phyloP scores from a whole-genome alignment of 2,329 filamentous ascomycete species.

The Dothideomycetes sp. region DNA sequence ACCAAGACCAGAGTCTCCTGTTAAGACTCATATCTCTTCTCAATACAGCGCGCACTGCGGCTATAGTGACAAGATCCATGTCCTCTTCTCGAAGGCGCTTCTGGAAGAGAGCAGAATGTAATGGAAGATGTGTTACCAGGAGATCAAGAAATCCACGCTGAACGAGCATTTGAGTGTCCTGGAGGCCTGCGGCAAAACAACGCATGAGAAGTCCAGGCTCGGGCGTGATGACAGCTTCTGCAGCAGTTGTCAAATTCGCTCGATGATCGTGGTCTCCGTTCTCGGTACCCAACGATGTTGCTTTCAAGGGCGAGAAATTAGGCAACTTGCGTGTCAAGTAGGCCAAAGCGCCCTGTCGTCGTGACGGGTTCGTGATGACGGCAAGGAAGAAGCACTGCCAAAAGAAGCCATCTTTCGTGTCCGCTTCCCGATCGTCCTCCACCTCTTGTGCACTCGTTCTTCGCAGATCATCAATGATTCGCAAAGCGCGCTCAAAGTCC shows the following conservation, averaged over 20 bases:
- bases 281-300: not conserved
- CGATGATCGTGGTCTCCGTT: not conserved
- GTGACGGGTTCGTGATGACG: conserved; percentile 76
- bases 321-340: conserved; percentile 75
- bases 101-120: conserved; percentile 74
- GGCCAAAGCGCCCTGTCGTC: conserved; percentile 76
- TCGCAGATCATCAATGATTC: conserved; percentile 69
- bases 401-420: conserved; percentile 65
- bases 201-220: conserved; percentile 85
- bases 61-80: conserved; percentile 67
- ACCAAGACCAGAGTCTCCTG: conserved; percentile 88
- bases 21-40: conserved; percentile 96
- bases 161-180: conserved; percentile 79
- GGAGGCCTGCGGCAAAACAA: conserved; percentile 82
- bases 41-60: conserved; percentile 77
- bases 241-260: conserved; percentile 34
- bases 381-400: conserved; percentile 98
- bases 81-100: conserved; percentile 61
- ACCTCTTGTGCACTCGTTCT: conserved; percentile 44
- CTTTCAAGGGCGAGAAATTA: conserved; percentile 43
- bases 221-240: conserved; percentile 66
- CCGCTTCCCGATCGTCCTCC: conserved; percentile 38
- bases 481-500: conserved; percentile 82
- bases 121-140: conserved; percentile 77
- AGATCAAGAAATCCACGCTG: conserved; percentile 91